Percentiles rank a stretch among this genome's conserved stretches.
Conservation (phyloP, 2,329 filamentous ascomycete genomes). For the Verruconis gallopava region DNA sequence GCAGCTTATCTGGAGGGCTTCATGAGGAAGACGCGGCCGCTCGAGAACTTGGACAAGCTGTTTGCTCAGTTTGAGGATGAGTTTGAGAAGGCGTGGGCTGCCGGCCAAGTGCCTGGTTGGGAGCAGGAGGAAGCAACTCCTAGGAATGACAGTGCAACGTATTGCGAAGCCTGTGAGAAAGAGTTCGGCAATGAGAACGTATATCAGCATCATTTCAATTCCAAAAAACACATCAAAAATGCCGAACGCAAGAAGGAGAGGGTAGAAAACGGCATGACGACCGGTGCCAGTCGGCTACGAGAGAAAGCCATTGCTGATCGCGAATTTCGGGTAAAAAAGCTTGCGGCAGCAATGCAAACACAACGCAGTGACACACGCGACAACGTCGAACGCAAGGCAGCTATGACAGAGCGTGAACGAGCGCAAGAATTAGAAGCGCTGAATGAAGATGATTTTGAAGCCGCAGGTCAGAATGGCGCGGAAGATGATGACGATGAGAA, state of each 20-base stretch:
- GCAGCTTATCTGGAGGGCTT: constrained; percentile 79
- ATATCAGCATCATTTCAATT: constrained; percentile 75
- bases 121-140: constrained; percentile 31
- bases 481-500: constrained; percentile 44
- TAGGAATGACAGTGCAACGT: constrained; percentile 33
- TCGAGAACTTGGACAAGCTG: constrained; percentile 74
- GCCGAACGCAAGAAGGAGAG: constrained; percentile 49
- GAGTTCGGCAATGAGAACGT: constrained; percentile 94
- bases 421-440: constrained; percentile 87
- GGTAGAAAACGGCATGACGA: constrained; percentile 19
- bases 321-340: constrained; percentile 68
- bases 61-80: constrained; percentile 67
- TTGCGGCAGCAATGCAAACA: constrained; percentile 71
- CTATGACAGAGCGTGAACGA: constrained; percentile 93
- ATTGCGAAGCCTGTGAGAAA: constrained; percentile 86
- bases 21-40: constrained; percentile 67
- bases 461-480: constrained; percentile 39
- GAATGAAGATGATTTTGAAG: constrained; percentile 47
- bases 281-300: constrained; percentile 45
- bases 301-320: constrained; percentile 83
- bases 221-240: constrained; percentile 86
- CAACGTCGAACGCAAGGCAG: constrained; percentile 91
- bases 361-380: constrained; percentile 81
- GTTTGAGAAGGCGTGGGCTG: constrained; percentile 72
- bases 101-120: constrained; percentile 72